Base-by-base conservation (phyloP, 2,329 filamentous ascomycete species). In the Didymella sp. region DNA sequence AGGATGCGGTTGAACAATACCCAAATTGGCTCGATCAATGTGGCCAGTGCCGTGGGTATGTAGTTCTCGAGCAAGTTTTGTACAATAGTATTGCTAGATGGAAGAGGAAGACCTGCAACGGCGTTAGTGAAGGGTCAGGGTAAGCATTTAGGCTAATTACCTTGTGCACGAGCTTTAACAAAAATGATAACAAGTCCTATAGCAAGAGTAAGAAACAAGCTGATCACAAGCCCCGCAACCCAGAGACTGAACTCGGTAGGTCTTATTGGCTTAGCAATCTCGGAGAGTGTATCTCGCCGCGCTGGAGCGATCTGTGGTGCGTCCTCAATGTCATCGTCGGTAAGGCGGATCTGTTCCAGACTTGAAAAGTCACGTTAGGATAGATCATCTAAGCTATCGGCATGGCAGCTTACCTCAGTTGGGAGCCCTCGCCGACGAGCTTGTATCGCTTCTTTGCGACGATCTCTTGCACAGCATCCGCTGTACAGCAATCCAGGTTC, bases 11-110 rank as follows among this genome's bases (percentile, higher is more conserved):
- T 87, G 0, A 88, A 54, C 0, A 87, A 63, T 0, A 85, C 71
- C 81, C 85, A 86, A 1, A 84, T 77, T 0, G 85, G 85, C 31
- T 88, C 85, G 0, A 87, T 74, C 0, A 86, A 49, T 0, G 85
- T 87, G 0, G 84, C 81, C 3, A 87, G 73, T 0, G 78, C 74
- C 0, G 83, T 86, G 0, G 85, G 85, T 0, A 87, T 69, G 45
- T 86, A 87, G 42, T 79, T 81, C 41, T 78, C 73, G 0, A 81
- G 17, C 0, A 82, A 42, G 30, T 81, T 77, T 13, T 73, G 71
- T 0, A 79, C 66, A 25, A 81, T 61, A 0, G 61, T 65, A n/a
- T 69, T 75, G 0, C 63, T 42, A 0, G 77, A 77, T 0, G 77
- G 76, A 2, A 77, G 49, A 1, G 73, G 54, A 2, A 81, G 49